Conservation (phyloP, 2,329 filamentous ascomycete species). For the Talaromyces piceae region DNA sequence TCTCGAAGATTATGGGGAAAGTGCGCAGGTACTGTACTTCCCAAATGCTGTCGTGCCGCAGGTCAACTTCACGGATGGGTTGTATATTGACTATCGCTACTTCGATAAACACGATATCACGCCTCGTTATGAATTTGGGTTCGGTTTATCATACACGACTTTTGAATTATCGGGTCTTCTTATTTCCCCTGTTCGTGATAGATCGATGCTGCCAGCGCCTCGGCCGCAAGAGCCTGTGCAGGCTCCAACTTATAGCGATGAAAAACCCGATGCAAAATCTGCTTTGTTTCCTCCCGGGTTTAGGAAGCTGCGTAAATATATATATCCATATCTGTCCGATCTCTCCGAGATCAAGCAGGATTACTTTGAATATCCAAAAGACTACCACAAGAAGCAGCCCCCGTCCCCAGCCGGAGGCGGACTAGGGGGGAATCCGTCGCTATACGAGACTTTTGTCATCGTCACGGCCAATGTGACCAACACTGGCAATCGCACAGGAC, state of each 20-base stretch:
- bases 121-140: conserved; percentile 81
- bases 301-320: conserved; percentile 58
- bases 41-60: conserved; percentile 66
- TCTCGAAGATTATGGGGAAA: conserved; percentile 67
- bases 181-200: conserved; percentile 42
- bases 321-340: conserved; percentile 62
- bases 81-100: conserved; percentile 84
- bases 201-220: conserved; percentile 41
- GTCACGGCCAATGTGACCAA: conserved; percentile 43
- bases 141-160: conserved; percentile 71
- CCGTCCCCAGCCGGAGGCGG: conserved; percentile 62
- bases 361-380: conserved; percentile 47
- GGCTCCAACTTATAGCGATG: conserved; percentile 50
- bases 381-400: conserved; percentile 44
- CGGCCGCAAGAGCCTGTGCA: conserved; percentile 32
- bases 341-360: conserved; percentile 39
- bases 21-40: conserved; percentile 60
- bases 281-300: conserved; percentile 56
- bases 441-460: conserved; percentile 44
- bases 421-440: conserved; percentile 42
- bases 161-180: conserved; percentile 56
- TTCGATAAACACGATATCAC: conserved; percentile 69
- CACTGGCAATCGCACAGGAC: conserved; percentile 39
- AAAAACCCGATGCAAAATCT: conserved; percentile 48
- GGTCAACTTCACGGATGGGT: conserved; percentile 72